A percentile compares a stretch with the other conserved stretches of the same genome.
These are phyloP conservation scores for Populus hybrid DNA, from an alignment of 441 rosid species.

Conservation along the genomic window DNA sequence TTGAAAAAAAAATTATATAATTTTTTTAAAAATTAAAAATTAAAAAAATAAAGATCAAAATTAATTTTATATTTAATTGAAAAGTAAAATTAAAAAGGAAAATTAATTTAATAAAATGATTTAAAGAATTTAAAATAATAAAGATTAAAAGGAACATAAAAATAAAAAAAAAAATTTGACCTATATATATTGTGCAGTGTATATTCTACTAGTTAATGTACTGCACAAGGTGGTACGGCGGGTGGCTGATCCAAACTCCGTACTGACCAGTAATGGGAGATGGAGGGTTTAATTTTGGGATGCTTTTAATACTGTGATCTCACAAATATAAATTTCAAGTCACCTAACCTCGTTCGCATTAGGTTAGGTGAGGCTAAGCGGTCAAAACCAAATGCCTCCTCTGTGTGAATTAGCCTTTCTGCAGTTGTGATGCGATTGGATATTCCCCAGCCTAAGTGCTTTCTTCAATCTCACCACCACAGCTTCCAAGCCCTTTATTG, in stretches of 20 bases:
- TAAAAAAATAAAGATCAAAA: too few relatives aligned
- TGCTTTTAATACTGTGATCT: not conserved
- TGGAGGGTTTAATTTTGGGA: not conserved
- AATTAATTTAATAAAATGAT: too few relatives aligned
- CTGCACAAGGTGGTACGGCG: not conserved
- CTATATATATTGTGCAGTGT: not conserved
- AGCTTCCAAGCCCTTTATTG: not conserved
- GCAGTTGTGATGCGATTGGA: not conserved
- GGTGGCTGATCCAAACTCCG: not conserved
- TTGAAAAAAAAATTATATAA: too few relatives aligned
- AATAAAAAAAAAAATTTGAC: too few relatives aligned
- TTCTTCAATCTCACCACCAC: not conserved
- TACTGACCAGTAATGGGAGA: not conserved
- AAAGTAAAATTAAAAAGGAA: too few relatives aligned
- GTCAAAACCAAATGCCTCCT: not conserved
- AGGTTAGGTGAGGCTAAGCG: not conserved
- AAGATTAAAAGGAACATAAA: too few relatives aligned
- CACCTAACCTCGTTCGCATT: too few relatives aligned
- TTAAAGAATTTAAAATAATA: too few relatives aligned
- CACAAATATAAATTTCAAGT: not conserved
- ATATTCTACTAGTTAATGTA: not conserved
- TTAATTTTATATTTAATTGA: too few relatives aligned
- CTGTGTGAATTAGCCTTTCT: not conserved
- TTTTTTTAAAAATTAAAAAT: too few relatives aligned
- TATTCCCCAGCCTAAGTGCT: not conserved